A percentile compares a stretch with the other conserved stretches of the same genome.
Conservation (phyloP, 1,284 basidiomycete genomes). For the Trichosporon ovoides region DNA sequence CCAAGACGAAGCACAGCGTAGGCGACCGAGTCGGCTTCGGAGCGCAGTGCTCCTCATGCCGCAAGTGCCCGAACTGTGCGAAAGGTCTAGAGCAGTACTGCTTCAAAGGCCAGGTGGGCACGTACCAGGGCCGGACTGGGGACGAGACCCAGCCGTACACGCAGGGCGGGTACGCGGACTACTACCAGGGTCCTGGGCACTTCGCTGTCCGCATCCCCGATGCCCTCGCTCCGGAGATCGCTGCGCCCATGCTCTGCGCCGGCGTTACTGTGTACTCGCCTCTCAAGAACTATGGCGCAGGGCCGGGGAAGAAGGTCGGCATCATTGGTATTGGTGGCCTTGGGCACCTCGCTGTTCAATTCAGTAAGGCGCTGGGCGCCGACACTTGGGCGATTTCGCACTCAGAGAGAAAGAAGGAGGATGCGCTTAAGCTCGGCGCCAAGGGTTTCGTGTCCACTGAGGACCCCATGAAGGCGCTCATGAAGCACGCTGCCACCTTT, state of each 20-base stretch:
- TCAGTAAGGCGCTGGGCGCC: conserved; percentile 58
- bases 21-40: conserved; percentile 64
- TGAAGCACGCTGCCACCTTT: conserved; percentile 47
- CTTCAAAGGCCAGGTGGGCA: conserved; percentile 19
- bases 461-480: conserved; percentile 45
- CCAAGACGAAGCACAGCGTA: conserved; percentile 53
- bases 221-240: conserved; percentile 55
- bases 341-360: conserved; percentile 57
- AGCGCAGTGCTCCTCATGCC: conserved; percentile 57
- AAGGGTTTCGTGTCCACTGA: conserved; percentile 51
- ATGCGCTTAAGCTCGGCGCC: conserved; percentile 61
- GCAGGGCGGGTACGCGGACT: conserved; percentile 28
- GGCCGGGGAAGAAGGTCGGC: conserved; percentile 63
- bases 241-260: conserved; percentile 55
- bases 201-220: conserved; percentile 67
- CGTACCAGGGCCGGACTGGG: conserved; percentile 22
- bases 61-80: conserved; percentile 56
- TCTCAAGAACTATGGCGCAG: conserved; percentile 58
- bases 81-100: conserved; percentile 58
- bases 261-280: conserved; percentile 67
- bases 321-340: conserved; percentile 61
- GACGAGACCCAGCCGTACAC: conserved; percentile 20
- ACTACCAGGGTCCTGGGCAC: conserved; percentile 55
- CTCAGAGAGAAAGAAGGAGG: conserved; percentile 59
- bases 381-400: conserved; percentile 66